Base-by-base conservation (phyloP, 257 asterid species). In the Ligustrum vulgare region DNA sequence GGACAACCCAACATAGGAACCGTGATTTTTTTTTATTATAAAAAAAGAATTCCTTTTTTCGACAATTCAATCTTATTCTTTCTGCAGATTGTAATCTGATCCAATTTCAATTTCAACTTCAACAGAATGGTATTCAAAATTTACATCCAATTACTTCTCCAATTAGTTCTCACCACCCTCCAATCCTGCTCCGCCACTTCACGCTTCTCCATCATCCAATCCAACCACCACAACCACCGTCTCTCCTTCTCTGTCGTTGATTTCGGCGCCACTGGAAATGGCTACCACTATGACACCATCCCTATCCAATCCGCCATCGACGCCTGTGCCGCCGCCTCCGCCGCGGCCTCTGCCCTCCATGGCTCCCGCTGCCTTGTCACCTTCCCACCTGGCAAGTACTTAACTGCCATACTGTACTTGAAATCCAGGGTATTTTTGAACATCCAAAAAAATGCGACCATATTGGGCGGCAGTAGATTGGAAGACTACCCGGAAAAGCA, bases 371-470 rank as follows among this genome's bases (percentile, higher is more conserved):
- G 98, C 90, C 86, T 75, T 80, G 98, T 94, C 75, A 67, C 56
- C 66, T 92, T 94, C 82, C 99, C 97, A 0, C 84, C 90, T 2
- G 99, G 98, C 0, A 88, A 82, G 13, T 94, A 94, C 91, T 78
- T 92, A 22, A 94, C 98, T 9, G 88, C 89, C 39, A 94, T 98
- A 0, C 4, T 94, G 6, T 70, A 70, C 87, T 81, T 94, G 20
- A 92, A 83, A 80, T 92, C 99, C 72, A 87, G 91, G 79, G 97
- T 94, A 22, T 60, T 84, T 20, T 41, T 94, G 70, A 78, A 89
- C 77, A 34, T 94, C 18, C 79, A 78, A 0, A 49, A 71, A 7
- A 81, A 87, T 35, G 97, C 98, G 0, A 86, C 90, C 11, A 71
- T 94, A 12, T 78, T 90, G 43, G 99, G 94, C n/a, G 98, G 98